Percentiles rank a stretch among this genome's conserved stretches.
Conservation (phyloP, 176 grass and related monocot species). For the Sorghum bicolor region DNA sequence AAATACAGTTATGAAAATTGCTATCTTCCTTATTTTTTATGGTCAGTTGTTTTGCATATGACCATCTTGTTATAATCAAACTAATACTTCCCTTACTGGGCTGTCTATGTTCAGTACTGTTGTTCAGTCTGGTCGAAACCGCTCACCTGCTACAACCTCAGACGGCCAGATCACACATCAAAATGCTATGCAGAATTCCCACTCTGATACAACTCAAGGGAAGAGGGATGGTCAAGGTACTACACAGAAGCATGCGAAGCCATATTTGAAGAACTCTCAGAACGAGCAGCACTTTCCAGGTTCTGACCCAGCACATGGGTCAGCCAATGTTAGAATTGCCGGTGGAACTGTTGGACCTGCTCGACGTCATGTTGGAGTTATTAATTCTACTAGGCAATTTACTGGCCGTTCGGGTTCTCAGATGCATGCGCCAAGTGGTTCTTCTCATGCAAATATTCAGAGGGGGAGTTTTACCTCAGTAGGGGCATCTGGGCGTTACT, state of each 20-base stretch:
- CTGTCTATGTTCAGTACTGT: constrained; percentile 34
- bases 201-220: constrained; percentile 24
- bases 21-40: neutral
- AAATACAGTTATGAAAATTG: neutral
- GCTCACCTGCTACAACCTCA: constrained; percentile 30
- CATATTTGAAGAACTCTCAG: constrained; percentile 42
- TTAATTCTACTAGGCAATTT: constrained; percentile 36
- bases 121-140: constrained; percentile 45
- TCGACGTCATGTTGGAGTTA: constrained; percentile 39
- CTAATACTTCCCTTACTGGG: constrained; percentile 18
- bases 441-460: constrained; percentile 29
- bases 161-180: constrained; percentile 30
- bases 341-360: constrained; percentile 45
- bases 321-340: constrained; percentile 29
- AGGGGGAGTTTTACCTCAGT: constrained; percentile 38
- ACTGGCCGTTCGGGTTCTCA: constrained; percentile 28
- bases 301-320: constrained; percentile 43
- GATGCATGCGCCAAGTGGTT: constrained; percentile 30
- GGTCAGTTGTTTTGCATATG: constrained; percentile 11
- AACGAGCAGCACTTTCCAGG: constrained; percentile 28
- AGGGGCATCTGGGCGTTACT: constrained; percentile 35
- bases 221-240: constrained; percentile 38
- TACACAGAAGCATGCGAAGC: constrained; percentile 39
- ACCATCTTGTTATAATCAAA: constrained; percentile 10
- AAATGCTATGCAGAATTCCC: constrained; percentile 23